Percentiles rank a stretch among this genome's conserved stretches.
Evolutionary conservation across 805 yeast species (phyloP).

Genomic region (Schizosaccharomyces cryophilus): DNA sequence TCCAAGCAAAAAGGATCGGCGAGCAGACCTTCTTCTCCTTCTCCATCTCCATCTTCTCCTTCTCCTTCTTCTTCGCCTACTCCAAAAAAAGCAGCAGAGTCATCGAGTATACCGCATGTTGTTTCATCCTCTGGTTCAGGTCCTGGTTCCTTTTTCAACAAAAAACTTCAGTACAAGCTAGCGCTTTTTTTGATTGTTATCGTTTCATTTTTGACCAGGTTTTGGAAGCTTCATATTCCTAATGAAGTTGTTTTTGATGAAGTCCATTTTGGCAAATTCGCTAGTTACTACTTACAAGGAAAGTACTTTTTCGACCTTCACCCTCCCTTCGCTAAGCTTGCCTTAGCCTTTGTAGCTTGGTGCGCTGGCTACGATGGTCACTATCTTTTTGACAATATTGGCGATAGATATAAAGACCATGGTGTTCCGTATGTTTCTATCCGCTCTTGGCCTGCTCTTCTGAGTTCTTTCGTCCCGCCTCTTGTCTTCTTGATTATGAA

Average conservation of each 20-base stretch:
- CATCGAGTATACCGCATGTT: too few species aligned
- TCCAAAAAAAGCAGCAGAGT: too few species aligned
- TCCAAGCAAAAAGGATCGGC: too few species aligned
- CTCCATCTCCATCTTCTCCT: too few species aligned
- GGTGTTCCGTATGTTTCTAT: conserved; percentile 70
- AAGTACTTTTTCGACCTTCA: conserved; percentile 90
- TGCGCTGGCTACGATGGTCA: conserved; percentile 74
- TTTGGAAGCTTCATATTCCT: conserved; percentile 49
- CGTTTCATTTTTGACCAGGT: conserved; percentile 46
- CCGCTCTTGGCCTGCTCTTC: conserved; percentile 54
- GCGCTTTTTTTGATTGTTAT: conserved; percentile 25
- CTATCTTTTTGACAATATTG: conserved; percentile 76
- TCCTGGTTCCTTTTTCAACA: too few species aligned
- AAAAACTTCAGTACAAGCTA: neutral
- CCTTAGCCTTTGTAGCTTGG: conserved; percentile 78
- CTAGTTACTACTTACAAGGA: conserved; percentile 43
- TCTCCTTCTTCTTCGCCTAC: too few species aligned
- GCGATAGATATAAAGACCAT: conserved; percentile 52
- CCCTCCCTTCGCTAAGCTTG: conserved; percentile 89
- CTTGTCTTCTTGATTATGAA: conserved; percentile 63
- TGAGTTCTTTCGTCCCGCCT: conserved; percentile 66
- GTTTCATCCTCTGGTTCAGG: too few species aligned
- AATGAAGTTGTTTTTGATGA: conserved; percentile 40
- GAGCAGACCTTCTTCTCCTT: too few species aligned
- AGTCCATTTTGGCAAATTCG: conserved; percentile 27